These are phyloP conservation scores for Penicillium capsulatum DNA, from an alignment of 2,329 filamentous ascomycete species.

Conservation along the genomic window DNA sequence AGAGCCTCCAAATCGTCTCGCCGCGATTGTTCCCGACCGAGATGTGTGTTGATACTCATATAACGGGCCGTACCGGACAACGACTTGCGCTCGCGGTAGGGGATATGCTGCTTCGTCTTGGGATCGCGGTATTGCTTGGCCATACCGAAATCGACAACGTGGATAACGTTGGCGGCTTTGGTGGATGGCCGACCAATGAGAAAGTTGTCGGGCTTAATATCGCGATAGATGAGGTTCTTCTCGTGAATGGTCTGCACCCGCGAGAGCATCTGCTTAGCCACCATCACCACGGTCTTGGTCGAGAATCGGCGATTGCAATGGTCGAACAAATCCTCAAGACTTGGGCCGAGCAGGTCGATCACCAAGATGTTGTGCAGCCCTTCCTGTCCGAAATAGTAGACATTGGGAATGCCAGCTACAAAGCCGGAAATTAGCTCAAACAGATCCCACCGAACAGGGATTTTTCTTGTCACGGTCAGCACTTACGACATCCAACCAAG, in stretches of 20 bases:
- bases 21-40: constrained; percentile 92
- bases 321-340: constrained; percentile 94
- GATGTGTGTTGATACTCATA: constrained; percentile 99
- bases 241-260: constrained; percentile 94
- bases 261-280: constrained; percentile 97
- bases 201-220: constrained; percentile 99
- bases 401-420: constrained; percentile 93
- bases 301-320: constrained; percentile 93
- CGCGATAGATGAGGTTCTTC: constrained; percentile 97
- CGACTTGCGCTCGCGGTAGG: constrained; percentile 94
- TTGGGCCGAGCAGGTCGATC: constrained; percentile 91
- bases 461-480: constrained; percentile 4
- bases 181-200: constrained; percentile 87
- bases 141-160: constrained; percentile 99
- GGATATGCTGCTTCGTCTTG: constrained; percentile 98
- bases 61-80: constrained; percentile 94
- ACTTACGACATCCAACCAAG: constrained; percentile 96
- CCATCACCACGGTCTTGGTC: constrained; percentile 98
- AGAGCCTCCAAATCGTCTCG: constrained; percentile 90
- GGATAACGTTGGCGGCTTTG: constrained; percentile 95
- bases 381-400: constrained; percentile 99
- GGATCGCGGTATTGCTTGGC: constrained; percentile 98
- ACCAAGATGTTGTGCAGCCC: constrained; percentile 98
- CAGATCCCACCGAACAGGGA: neutral
- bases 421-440: constrained; percentile 32